Evolutionary conservation across 2,329 filamentous ascomycete genomes (phyloP).

Genomic region (Alternaria brassicicola): DNA sequence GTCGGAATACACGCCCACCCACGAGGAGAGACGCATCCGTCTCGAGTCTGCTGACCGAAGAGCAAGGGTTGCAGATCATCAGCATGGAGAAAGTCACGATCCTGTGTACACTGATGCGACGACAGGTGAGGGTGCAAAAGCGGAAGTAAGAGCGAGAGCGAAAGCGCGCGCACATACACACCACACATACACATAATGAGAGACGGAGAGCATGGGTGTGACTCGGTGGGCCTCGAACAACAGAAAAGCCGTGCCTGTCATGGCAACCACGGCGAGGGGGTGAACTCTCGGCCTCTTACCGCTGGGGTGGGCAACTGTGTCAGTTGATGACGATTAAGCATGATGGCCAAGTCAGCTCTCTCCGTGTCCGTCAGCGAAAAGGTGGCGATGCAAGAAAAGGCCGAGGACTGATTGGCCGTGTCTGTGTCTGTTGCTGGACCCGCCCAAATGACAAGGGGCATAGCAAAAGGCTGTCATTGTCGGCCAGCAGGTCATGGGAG

Average conservation of each 20-base stretch:
- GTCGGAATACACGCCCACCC: conserved; percentile 3
- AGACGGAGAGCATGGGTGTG: background rate
- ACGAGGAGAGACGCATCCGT: conserved; percentile 10
- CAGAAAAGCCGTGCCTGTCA: conserved; percentile 6
- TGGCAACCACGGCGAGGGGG: conserved; percentile 11
- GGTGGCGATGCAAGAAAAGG: conserved; percentile 8
- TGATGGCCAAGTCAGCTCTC: conserved; percentile 6
- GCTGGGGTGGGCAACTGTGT: conserved; percentile 7
- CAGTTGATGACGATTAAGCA: conserved; percentile 27
- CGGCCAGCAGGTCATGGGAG: too few relatives aligned
- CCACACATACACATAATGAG: background rate
- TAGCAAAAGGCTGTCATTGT: background rate
- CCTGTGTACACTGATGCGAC: background rate
- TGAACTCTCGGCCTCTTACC: conserved; percentile 9
- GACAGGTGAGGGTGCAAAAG: conserved; percentile 4
- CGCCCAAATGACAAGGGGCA: background rate
- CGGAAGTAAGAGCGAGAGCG: conserved; percentile 19
- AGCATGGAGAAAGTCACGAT: conserved; percentile 6
- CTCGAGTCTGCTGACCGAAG: conserved; percentile 18
- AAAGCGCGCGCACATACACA: too few relatives aligned
- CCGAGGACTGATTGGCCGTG: background rate
- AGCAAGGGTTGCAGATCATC: background rate
- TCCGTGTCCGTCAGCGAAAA: conserved; percentile 13
- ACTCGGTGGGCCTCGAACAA: conserved; percentile 2
- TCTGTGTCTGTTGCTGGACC: background rate